These are phyloP conservation scores for Syzygium malaccense DNA, from an alignment of 441 rosid species.

Conservation along the genomic window DNA sequence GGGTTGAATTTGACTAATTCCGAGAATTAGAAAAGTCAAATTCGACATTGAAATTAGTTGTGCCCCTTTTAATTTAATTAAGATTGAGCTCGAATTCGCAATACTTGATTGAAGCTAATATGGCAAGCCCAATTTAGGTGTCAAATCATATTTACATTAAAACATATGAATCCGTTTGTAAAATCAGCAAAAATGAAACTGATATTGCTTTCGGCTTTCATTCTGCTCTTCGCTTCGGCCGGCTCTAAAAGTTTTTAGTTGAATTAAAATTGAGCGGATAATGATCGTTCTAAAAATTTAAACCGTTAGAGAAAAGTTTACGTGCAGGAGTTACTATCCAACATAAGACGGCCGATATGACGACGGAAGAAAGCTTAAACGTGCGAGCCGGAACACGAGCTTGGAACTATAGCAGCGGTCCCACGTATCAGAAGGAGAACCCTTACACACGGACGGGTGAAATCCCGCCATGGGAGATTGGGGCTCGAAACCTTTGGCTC, in stretches of 20 bases:
- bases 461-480: not conserved
- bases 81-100: not conserved
- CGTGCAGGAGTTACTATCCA: not conserved
- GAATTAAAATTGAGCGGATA: not conserved
- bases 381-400: not conserved
- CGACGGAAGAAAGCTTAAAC: not conserved
- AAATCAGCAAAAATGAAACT: not conserved
- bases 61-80: not conserved
- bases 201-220: not conserved
- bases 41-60: not conserved
- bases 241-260: not conserved
- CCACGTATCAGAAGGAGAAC: not conserved
- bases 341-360: not conserved
- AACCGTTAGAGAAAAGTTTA: not conserved
- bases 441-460: not conserved
- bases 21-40: not conserved
- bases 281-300: not conserved
- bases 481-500: not conserved
- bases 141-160: not conserved
- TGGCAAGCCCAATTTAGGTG: not conserved
- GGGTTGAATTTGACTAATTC: not conserved
- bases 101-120: not conserved
- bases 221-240: not conserved
- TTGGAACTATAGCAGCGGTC: not conserved
- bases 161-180: not conserved